Evolutionary conservation across 2,329 filamentous ascomycete species (phyloP).

Genomic region (Verticillium klebahnii): DNA sequence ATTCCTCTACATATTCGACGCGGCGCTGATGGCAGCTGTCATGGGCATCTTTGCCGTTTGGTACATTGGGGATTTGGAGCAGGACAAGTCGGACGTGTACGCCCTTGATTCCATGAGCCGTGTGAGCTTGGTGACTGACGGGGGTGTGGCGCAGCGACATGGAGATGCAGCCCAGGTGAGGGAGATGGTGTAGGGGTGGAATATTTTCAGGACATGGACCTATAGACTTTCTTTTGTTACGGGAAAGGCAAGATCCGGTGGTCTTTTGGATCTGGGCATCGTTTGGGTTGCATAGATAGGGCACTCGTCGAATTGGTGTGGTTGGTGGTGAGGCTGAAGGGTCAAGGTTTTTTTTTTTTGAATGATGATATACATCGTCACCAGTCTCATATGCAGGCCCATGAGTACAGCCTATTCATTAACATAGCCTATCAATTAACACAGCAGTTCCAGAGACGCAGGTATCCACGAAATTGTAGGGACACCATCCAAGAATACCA

Average conservation of each 20-base stretch:
- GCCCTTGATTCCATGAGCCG: background rate
- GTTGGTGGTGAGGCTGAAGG: background rate
- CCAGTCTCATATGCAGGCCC: background rate
- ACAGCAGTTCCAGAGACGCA: too few relatives aligned
- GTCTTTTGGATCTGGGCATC: background rate
- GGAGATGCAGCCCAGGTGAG: background rate
- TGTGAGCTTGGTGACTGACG: background rate
- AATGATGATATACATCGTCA: background rate
- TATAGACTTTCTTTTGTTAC: background rate
- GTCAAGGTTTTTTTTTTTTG: background rate
- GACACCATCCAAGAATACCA: too few relatives aligned
- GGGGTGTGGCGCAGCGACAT: background rate
- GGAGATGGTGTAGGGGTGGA: background rate
- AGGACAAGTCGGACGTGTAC: background rate
- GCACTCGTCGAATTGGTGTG: too few relatives aligned
- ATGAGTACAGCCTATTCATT: background rate
- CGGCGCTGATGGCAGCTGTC: slow-evolving; percentile 33
- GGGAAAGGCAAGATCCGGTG: background rate
- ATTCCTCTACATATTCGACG: slow-evolving; percentile 40
- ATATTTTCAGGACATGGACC: background rate
- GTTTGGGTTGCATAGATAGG: background rate
- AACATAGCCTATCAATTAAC: too few relatives aligned
- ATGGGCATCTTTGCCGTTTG: slow-evolving; percentile 21
- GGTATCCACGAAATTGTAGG: too few relatives aligned
- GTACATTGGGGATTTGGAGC: slow-evolving; percentile 7